phyloP scores from a whole-genome alignment of 257 asterid species.

The Thymus quinquecostatus region DNA sequence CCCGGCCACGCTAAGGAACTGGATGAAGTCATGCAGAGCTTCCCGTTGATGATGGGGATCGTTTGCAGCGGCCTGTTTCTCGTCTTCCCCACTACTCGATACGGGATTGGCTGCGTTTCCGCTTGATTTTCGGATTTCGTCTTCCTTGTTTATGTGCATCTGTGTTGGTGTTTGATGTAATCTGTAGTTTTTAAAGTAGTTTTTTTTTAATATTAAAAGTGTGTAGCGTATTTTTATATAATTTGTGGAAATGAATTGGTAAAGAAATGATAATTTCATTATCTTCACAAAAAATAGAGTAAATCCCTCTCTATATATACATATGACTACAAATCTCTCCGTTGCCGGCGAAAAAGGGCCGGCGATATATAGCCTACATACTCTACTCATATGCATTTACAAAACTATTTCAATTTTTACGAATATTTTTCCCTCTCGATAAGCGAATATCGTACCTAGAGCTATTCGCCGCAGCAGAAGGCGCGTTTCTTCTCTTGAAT shows the following conservation, averaged over 20 bases:
- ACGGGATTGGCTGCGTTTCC: constrained; percentile 80
- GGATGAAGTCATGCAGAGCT: constrained; percentile 88
- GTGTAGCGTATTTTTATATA: too few relatives aligned
- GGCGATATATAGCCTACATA: constrained; percentile 17
- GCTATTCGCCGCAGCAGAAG: constrained; percentile 72
- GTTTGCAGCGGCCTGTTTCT: constrained; percentile 85
- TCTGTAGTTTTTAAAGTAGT: neutral
- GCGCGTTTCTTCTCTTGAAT: constrained; percentile 71
- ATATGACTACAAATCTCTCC: constrained; percentile 34
- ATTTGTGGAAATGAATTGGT: neutral
- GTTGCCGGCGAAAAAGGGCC: constrained; percentile 22
- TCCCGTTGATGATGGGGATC: constrained; percentile 86
- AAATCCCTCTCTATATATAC: constrained; percentile 26
- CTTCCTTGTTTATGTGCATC: neutral
- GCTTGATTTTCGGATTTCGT: constrained; percentile 32
- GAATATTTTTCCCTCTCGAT: neutral
- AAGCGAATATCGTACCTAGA: neutral
- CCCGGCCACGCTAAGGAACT: constrained; percentile 78
- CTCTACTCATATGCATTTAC: constrained; percentile 27
- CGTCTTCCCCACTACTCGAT: constrained; percentile 83
- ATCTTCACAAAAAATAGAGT: constrained; percentile 24
- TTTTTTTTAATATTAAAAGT: too few relatives aligned
- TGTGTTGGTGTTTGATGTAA: neutral
- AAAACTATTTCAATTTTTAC: constrained; percentile 23
- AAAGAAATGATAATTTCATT: neutral